Conservation (phyloP, 2,329 filamentous ascomycete genomes). For the Cladobotryum mycophilum region DNA sequence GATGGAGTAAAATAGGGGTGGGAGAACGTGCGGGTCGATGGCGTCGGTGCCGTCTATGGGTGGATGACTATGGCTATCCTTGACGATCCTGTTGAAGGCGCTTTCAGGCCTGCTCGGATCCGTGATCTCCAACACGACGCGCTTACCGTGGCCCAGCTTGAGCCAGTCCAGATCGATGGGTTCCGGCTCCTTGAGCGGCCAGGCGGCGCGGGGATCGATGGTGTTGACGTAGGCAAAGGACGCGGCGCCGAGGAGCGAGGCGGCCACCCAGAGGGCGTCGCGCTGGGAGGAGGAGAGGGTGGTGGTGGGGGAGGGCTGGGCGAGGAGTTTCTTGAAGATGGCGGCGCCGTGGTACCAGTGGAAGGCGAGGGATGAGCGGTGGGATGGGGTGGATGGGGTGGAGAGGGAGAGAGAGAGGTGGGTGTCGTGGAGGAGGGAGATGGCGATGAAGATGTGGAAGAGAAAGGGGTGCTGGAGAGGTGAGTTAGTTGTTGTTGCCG, state of each 20-base stretch:
- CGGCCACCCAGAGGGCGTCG: constrained; percentile 43
- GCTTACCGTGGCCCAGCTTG: constrained; percentile 50
- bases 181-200: constrained; percentile 45
- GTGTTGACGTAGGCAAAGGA: constrained; percentile 40
- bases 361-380: constrained; percentile 30
- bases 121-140: constrained; percentile 44
- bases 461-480: constrained; percentile 41
- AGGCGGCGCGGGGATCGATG: constrained; percentile 38
- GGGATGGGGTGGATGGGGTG: constrained; percentile 13
- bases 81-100: constrained; percentile 33
- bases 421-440: constrained; percentile 49
- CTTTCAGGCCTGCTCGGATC: constrained; percentile 43
- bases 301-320: constrained; percentile 16
- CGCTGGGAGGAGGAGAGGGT: constrained; percentile 31
- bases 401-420: constrained; percentile 24
- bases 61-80: constrained; percentile 1
- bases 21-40: constrained; percentile 21
- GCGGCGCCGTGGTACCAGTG: constrained; percentile 43
- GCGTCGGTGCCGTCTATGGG: constrained; percentile 10
- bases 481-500: constrained; percentile 11
- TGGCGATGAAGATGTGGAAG: constrained; percentile 46
- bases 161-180: constrained; percentile 51
- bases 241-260: constrained; percentile 39
- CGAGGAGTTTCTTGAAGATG: constrained; percentile 41
- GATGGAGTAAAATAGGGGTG: constrained; percentile 24